Base-by-base conservation (phyloP, 169 alveolate species). In the Amoebophrya sp. region DNA sequence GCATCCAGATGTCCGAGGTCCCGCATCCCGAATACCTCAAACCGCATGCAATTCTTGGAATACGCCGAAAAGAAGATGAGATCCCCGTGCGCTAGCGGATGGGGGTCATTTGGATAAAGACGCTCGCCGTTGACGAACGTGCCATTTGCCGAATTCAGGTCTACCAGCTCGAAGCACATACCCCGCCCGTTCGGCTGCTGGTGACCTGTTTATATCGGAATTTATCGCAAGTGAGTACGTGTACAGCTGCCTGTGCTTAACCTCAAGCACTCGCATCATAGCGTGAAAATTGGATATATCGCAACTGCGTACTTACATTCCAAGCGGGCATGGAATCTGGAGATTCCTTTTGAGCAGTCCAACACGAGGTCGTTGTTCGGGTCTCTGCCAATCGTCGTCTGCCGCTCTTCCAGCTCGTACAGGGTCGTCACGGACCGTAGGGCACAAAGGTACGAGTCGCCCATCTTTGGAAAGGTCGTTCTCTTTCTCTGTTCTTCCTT, bases 61-160 rank as follows among this genome's bases (percentile, higher is more conserved):
- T 66, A 66, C 83, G 83, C 83, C 1, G 83, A 66, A n/a, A 66
- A 66, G 32, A 66, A 66, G 10, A 66, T 7, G 35, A 66, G 83
- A 25, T 66, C 83, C 29, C 83, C 83, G 35, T 66, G 83, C 35
- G 7, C 10, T 25, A 66, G 83, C 83, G 18, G 10, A 7, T 25
- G 83, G 10, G 39, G 39, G 7, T 66, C 83, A 66, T 25, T 2
- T 0, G 83, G 35, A 3, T 18, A 18, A 25, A 66, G 83, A 2
- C 83, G 83, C 83, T 66, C 83, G 83, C 83, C 83, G 83, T 66
- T 66, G 32, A 66, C 83, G 35, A 66, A 66, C 29, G 83, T 66
- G 83, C 83, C 83, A n/a, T 66, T 66, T 1, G 83, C 83, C 7
- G 83, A 66, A 66, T n/a, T n/a, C 35, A 66, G 32, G 35, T 66